A percentile compares a stretch with the other conserved stretches of the same genome.
Evolutionary conservation across 2,329 filamentous ascomycete genomes (phyloP).

Genomic region (Colletotrichum sp.): DNA sequence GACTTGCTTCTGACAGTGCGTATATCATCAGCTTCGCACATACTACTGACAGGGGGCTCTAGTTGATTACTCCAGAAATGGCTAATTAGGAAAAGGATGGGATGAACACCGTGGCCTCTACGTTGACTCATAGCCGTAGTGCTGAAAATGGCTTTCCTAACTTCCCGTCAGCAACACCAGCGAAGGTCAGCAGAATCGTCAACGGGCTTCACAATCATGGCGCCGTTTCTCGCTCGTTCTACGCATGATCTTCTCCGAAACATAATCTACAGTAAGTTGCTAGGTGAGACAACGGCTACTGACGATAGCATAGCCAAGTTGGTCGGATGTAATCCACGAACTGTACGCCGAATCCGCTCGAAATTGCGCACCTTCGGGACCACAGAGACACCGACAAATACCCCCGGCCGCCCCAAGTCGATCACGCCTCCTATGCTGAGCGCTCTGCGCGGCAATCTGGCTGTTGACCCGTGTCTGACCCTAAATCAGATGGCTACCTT

Average conservation of each 20-base stretch:
- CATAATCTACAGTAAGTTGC: not conserved
- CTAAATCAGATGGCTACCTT: not conserved
- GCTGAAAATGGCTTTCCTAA: not conserved
- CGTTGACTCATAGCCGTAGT: not conserved
- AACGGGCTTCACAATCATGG: not conserved
- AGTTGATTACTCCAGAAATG: not conserved
- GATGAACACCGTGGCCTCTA: not conserved
- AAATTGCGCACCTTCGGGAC: constrained; percentile 23
- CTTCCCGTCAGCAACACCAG: not conserved
- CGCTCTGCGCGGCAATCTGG: constrained; percentile 22
- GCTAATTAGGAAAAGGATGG: not conserved
- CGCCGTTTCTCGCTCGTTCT: not conserved
- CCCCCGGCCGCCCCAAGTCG: constrained; percentile 18
- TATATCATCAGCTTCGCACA: not conserved
- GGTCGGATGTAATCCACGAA: not conserved
- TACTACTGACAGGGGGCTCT: not conserved
- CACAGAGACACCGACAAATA: constrained; percentile 23
- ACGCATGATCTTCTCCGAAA: not conserved
- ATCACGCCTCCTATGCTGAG: constrained; percentile 27
- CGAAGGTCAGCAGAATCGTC: not conserved
- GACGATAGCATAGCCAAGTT: constrained; percentile 2
- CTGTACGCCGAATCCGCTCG: constrained; percentile 2
- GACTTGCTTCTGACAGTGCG: not conserved
- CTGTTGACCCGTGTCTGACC: not conserved
- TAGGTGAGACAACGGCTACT: not conserved